Evolutionary conservation across 169 alveolate genomes (phyloP).

Genomic region (Perkinsus chesapeaki): DNA sequence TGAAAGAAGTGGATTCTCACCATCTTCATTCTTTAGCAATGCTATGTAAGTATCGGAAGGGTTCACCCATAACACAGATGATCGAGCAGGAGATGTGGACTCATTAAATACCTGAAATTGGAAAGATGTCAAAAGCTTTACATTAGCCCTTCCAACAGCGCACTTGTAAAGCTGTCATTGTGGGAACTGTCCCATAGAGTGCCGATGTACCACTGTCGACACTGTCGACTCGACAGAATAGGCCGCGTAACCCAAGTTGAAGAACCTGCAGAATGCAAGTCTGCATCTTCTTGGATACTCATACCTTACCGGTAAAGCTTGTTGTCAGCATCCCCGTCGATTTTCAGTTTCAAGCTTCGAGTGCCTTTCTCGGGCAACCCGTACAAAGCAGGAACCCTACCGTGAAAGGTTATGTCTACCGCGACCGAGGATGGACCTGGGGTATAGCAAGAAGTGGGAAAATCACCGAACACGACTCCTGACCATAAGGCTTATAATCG

Average conservation of each 20-base stretch:
- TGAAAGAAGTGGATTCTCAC: background rate
- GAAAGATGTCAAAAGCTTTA: background rate
- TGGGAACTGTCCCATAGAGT: background rate
- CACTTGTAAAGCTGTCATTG: background rate
- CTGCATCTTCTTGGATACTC: background rate
- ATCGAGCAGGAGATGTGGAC: background rate
- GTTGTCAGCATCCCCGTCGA: background rate
- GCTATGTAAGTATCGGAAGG: background rate
- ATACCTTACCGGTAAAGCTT: background rate
- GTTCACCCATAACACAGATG: background rate
- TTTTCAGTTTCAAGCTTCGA: background rate
- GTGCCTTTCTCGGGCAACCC: background rate
- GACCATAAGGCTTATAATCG: background rate
- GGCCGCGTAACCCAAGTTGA: slow-evolving; percentile 20
- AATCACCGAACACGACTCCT: background rate
- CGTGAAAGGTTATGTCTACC: background rate
- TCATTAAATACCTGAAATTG: background rate
- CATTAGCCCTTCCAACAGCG: background rate
- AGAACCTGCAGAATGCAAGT: background rate
- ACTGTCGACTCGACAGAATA: no score
- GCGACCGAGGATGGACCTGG: background rate
- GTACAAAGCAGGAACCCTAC: background rate
- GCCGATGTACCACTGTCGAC: slow-evolving; percentile 16
- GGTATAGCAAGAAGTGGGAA: background rate
- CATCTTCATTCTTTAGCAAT: background rate